Conservation (phyloP, 106 monocot genomes). For the Triglochin maritima region DNA sequence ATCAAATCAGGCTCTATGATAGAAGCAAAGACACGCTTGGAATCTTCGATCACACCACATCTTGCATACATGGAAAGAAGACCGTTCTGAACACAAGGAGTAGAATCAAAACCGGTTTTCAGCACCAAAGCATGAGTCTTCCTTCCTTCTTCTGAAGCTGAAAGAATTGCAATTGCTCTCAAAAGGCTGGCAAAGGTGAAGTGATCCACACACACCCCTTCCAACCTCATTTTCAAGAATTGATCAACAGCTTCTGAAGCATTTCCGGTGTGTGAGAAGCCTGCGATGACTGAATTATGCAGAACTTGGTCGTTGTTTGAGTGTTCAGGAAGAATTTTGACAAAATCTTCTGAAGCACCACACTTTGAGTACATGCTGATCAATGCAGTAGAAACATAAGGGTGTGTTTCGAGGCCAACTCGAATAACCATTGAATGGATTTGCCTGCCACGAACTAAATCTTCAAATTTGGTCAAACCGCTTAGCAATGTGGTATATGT, state of each 20-base stretch:
- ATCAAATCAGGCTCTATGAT: slow-evolving; percentile 34
- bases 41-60: slow-evolving; percentile 31
- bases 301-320: slow-evolving; percentile 18
- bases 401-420: slow-evolving; percentile 27
- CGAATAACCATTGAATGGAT: slow-evolving; percentile 35
- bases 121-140: slow-evolving; percentile 41
- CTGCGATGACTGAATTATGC: slow-evolving; percentile 40
- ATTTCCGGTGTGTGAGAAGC: slow-evolving; percentile 26
- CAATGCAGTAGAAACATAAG: slow-evolving; percentile 22
- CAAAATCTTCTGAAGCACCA: slow-evolving; percentile 30
- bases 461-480: slow-evolving; percentile 13
- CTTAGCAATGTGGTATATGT: slow-evolving; percentile 40
- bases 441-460: slow-evolving; percentile 31
- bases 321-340: slow-evolving; percentile 5
- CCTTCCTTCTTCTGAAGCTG: slow-evolving; percentile 38
- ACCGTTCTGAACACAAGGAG: slow-evolving; percentile 35
- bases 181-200: slow-evolving; percentile 44
- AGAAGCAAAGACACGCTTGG: slow-evolving; percentile 24
- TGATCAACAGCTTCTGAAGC: slow-evolving; percentile 16
- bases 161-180: slow-evolving; percentile 21
- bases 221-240: slow-evolving; percentile 36
- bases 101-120: slow-evolving; percentile 24
- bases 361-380: slow-evolving; percentile 47
- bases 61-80: slow-evolving; percentile 51
- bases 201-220: slow-evolving; percentile 15